phyloP scores from a whole-genome alignment of 2,329 filamentous ascomycete species.

The Hortaea werneckii region DNA sequence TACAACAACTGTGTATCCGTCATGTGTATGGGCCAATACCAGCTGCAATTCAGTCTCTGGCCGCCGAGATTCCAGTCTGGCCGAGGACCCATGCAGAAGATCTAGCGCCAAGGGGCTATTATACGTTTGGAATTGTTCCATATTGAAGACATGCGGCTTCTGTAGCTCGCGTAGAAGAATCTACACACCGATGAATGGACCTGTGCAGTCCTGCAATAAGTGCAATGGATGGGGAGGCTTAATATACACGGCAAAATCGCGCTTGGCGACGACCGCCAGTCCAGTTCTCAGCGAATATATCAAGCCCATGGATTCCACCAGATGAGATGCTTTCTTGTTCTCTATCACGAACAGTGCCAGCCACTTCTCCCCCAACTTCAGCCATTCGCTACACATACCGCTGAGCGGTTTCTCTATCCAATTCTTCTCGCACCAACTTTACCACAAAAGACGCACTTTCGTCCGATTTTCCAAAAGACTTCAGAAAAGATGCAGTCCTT shows the following conservation, averaged over 20 bases:
- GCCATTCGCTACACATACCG: slow-evolving; percentile 10
- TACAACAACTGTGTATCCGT: too few relatives aligned
- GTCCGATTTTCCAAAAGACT: neutral
- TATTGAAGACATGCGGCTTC: neutral
- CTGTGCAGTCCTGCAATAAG: neutral
- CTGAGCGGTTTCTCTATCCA: slow-evolving; percentile 10
- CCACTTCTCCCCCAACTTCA: neutral
- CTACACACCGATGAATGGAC: neutral
- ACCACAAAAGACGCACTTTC: neutral
- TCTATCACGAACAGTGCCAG: neutral
- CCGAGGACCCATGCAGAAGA: too few relatives aligned
- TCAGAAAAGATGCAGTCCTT: slow-evolving; percentile 9
- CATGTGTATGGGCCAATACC: too few relatives aligned
- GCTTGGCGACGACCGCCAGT: neutral
- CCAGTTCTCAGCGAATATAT: slow-evolving; percentile 1
- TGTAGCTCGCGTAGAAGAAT: neutral
- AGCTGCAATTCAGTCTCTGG: too few relatives aligned
- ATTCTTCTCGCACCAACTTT: slow-evolving; percentile 3
- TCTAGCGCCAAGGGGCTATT: neutral
- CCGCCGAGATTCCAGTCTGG: too few relatives aligned
- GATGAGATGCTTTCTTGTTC: neutral
- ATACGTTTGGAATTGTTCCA: neutral
- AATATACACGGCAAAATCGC: neutral
- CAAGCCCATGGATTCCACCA: neutral
- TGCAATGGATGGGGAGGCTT: neutral